phyloP scores from a whole-genome alignment of 441 rosid genomes.

The Bocquillonia castaneifolia region DNA sequence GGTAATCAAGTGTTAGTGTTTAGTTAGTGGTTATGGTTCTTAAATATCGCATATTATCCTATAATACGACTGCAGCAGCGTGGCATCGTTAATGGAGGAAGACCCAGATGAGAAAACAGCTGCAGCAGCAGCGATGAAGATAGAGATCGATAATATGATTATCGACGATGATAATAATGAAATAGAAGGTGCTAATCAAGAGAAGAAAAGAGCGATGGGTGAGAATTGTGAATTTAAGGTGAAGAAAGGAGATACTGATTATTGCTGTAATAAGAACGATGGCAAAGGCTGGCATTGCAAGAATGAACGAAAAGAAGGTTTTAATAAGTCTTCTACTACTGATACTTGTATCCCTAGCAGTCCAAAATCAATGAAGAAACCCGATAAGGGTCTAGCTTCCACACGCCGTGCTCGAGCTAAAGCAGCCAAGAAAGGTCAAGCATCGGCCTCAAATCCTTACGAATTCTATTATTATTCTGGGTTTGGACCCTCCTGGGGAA shows the following conservation, averaged over 20 bases:
- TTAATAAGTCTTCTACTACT: too few relatives aligned
- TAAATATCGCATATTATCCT: slow-evolving; percentile 18
- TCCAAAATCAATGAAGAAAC: slow-evolving; percentile 15
- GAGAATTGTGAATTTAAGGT: slow-evolving; percentile 25
- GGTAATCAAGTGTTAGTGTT: slow-evolving; percentile 10
- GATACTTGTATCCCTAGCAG: slow-evolving; percentile 9
- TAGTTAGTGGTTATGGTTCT: slow-evolving; percentile 26
- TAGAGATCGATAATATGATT: slow-evolving; percentile 25
- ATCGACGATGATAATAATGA: slow-evolving; percentile 30
- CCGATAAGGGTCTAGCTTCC: slow-evolving; percentile 17
- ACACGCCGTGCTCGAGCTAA: slow-evolving; percentile 46
- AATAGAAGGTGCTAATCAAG: slow-evolving; percentile 3
- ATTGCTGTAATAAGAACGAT: slow-evolving; percentile 28
- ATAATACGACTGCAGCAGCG: slow-evolving; percentile 38
- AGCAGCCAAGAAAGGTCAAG: slow-evolving; percentile 36
- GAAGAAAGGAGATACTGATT: slow-evolving; percentile 15
- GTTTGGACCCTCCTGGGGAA: slow-evolving; percentile 76
- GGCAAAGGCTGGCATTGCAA: slow-evolving; percentile 38
- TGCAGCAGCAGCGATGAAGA: slow-evolving; percentile 11
- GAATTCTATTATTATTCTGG: slow-evolving; percentile 88
- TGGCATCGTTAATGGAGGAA: slow-evolving; percentile 43
- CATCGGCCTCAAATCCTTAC: slow-evolving; percentile 41
- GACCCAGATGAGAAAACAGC: slow-evolving; percentile 28
- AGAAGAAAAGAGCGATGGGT: slow-evolving; percentile 12
- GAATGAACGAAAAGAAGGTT: slow-evolving; percentile 28